Base-by-base conservation (phyloP, 768 basidiomycete genomes). In the Obba rivulosa region DNA sequence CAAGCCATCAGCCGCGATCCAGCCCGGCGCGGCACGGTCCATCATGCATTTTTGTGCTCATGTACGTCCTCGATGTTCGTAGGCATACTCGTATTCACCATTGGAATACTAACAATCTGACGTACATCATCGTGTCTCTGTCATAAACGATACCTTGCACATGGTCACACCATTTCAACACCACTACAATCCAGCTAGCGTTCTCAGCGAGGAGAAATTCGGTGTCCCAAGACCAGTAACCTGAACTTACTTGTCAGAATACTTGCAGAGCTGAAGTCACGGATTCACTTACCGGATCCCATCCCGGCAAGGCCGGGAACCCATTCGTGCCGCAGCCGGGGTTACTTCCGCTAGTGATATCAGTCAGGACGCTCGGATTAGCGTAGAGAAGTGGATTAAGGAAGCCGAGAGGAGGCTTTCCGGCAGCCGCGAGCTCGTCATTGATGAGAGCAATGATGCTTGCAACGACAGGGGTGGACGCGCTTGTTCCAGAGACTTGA, bases 381-480 rank as follows among this genome's bases (percentile, higher is more conserved):
- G 50, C 45, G 49, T 69, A 68, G 18, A 69, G 20, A 49, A 67
- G 56, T 1, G 69, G 66, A 50, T 69, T 69, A 18, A 70, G 57
- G 60, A 68, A 69, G 3, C 69, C 69, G 16, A 70, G 59, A 14
- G 66, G 20, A 2, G 59, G 37, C 41, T 56, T 48, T 0, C 62
- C 62, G 9, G 48, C 55, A 3, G 62, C 46, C 38, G 69, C 31
- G 22, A 59, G 55, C 2, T 57, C 60, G 51, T 68, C 66, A 41
- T 69, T 70, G 39, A 87, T 62, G 50, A 87, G 73, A 4, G 83
- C 69, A 10, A 86, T 66, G 38, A 86, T 66, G 20, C 73, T 77
- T 9, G 85, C 75, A 46, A 88, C 81, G 0, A 81, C 69, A 0
- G 85, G 85, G 3, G 80, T 57, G 1, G 82, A 58, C 1, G 80